Evolutionary conservation across 371 early-diverging fungal species (phyloP), one percentile per base, ranked within the genome.

Genomic region (Actinomortierella wolfii): DNA sequence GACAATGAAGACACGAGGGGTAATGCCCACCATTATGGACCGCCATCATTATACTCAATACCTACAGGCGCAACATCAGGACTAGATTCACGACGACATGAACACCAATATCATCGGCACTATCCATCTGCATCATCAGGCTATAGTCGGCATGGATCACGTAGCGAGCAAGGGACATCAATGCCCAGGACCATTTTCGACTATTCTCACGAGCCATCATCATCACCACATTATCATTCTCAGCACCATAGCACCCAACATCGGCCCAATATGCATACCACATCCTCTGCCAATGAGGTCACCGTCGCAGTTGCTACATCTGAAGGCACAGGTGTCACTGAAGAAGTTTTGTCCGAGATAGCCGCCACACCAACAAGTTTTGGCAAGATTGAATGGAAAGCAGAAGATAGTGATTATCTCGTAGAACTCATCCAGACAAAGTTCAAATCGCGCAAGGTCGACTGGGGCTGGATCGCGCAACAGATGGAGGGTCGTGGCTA

Each of bases 401-500:
- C 71, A 9, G 71, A 70, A 52, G 71, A 70, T 43, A 70, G 71
- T 13, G 71, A 70, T 20, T 70, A 54, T 21, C 54, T 70, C 4
- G 71, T 70, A 2, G 61, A 56, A 7, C 24, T 70, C 45, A 70
- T 70, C 29, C 65, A 70, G 44, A 52, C 71, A 49, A 70, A 70
- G 42, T 70, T 70, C 49, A 54, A 65, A 13, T 64, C 65, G 9
- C 71, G 71, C 24, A 70, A 70, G 20, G 71, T 70, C 23, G 71
- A 70, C 50, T 70, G 71, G 71, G 71, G 65, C 20, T 70, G 65
- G 61, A 65, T 70, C 21, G 60, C 71, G 25, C 56, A 64, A 44
- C 65, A 70, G 61, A 70, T 70, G 71, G 71, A 64, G 54, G 65
- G 71, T 20, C 71, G 71, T 20, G 71, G 71, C 21, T 70, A 70